A percentile compares a stretch with the other conserved stretches of the same genome.
phyloP scores from a whole-genome alignment of 1,139 yeast genomes.

The Yamadazyma diospyri region DNA sequence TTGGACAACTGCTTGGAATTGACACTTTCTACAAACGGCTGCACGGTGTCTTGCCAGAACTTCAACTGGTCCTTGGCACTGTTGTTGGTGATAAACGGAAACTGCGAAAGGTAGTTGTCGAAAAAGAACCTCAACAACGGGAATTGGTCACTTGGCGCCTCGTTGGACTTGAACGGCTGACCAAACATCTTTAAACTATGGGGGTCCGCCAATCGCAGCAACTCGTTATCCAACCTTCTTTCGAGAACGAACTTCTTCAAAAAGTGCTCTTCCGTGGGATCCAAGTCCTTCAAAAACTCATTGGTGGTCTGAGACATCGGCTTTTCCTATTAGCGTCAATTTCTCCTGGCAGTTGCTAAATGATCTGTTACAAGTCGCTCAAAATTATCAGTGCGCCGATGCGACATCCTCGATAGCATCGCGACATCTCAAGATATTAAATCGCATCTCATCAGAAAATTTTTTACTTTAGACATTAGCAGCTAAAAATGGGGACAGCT shows the following conservation, averaged over 20 bases:
- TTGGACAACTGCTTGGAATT: conserved; percentile 64
- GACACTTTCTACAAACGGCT: conserved; percentile 75
- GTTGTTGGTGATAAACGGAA: conserved; percentile 66
- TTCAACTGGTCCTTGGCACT: conserved; percentile 43
- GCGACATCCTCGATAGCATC: too few species aligned
- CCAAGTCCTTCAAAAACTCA: conserved; percentile 22
- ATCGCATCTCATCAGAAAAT: conserved; percentile 8
- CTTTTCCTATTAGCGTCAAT: too few species aligned
- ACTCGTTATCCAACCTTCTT: conserved; percentile 58
- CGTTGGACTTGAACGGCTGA: conserved; percentile 51
- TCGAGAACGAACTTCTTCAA: conserved; percentile 75
- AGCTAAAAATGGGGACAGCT: conserved; percentile 71
- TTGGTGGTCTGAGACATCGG: not conserved
- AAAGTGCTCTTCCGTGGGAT: conserved; percentile 76
- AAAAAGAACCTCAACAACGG: conserved; percentile 72
- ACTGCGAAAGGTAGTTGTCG: conserved; percentile 54
- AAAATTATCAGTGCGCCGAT: too few species aligned
- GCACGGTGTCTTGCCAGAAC: conserved; percentile 80
- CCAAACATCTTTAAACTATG: conserved; percentile 67
- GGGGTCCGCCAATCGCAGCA: conserved; percentile 53
- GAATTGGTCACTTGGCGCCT: conserved; percentile 24
- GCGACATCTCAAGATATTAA: not conserved
- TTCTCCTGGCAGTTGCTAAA: too few species aligned
- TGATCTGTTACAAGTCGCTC: too few species aligned
- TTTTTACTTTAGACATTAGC: conserved; percentile 1